Evolutionary conservation across 768 basidiomycete species (phyloP), one percentile per base, ranked within the genome.

Genomic region (Nidularia sp.): DNA sequence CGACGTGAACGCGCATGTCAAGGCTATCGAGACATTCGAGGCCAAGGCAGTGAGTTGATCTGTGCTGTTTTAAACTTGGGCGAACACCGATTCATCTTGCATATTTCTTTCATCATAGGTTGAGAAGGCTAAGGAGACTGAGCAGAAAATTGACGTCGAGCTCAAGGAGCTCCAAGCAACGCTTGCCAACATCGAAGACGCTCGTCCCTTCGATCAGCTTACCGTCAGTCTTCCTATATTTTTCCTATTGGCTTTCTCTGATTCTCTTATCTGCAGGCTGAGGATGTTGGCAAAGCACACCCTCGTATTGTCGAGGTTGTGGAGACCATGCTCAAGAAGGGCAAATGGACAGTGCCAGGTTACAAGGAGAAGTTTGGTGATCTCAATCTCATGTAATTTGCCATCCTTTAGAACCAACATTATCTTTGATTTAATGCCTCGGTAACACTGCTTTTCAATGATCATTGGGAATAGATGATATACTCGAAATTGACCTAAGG

Each of bases 291-390:
- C 59, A 79, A 86, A 55, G 96, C 96, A 25, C 89, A 97, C 71
- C 97, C 97, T 13, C 91, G 92, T 70, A 85, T 98, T 69, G 74
- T 78, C 36, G 85, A 97, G 71, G 85, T 89, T 42, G 91, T 97
- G 54, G 93, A 98, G 75, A 89, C 79, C 59, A 96, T 97, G 93
- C 70, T 98, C 57, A 86, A 88, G 83, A 94, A 98, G 76, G 95
- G 95, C 71, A 97, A 98, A 77, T 97, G 93, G 88, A 93, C 88
- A 63, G 95, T 98, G 53, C 96, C 96, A 63, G 95, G 94, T 35
- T 91, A 91, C 84, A 86, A 90, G 79, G 93, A 96, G 82, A 95
- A 95, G 77, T 96, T 94, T 69, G 93, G 93, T 66, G 92, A 96
- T 70, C 84, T 95, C 70, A 88, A 90, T 55, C 77, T 95, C 67